These are phyloP conservation scores for Xylariaceae sp. DNA, from an alignment of 2,329 filamentous ascomycete species.

Conservation along the genomic window DNA sequence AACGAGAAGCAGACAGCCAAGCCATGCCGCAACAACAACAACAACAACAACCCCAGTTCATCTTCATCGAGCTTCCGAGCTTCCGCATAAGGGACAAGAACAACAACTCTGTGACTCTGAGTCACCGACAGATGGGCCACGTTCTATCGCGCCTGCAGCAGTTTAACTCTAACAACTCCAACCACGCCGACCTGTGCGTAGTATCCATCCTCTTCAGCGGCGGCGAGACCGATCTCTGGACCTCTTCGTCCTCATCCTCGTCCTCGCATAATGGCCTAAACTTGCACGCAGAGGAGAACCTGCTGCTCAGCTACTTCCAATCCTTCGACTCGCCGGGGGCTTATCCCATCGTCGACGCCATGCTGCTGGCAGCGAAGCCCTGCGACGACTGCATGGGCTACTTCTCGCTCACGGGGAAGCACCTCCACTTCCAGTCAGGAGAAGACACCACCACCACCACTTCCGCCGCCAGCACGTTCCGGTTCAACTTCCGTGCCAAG, in stretches of 20 bases:
- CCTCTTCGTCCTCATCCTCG: slow-evolving; percentile 16
- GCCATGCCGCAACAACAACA: too few relatives aligned
- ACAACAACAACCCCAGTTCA: slow-evolving; percentile 28
- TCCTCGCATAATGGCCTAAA: slow-evolving; percentile 5
- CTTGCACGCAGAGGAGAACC: slow-evolving; percentile 28
- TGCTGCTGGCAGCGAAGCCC: slow-evolving; percentile 26
- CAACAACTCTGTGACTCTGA: slow-evolving; percentile 22
- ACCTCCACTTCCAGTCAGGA: too few relatives aligned
- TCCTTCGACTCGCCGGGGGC: slow-evolving; percentile 29
- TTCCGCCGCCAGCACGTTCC: too few relatives aligned
- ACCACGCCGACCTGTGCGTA: slow-evolving; percentile 23
- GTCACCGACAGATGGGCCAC: slow-evolving; percentile 21
- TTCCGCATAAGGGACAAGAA: slow-evolving; percentile 26
- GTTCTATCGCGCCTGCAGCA: slow-evolving; percentile 25
- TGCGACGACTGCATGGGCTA: slow-evolving; percentile 27
- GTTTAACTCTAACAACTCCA: slow-evolving; percentile 19
- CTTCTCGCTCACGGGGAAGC: slow-evolving; percentile 25
- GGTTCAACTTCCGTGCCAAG: slow-evolving; percentile 28
- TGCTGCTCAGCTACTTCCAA: slow-evolving; percentile 27
- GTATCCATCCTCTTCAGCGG: slow-evolving; percentile 28
- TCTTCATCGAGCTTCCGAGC: slow-evolving; percentile 29
- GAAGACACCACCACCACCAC: slow-evolving; percentile 16
- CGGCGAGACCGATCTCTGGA: slow-evolving; percentile 28
- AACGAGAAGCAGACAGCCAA: too few relatives aligned
- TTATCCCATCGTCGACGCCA: slow-evolving; percentile 28